These are phyloP conservation scores for Magnusiomyces paraingens DNA, from an alignment of 1,139 yeast species.

Conservation along the genomic window DNA sequence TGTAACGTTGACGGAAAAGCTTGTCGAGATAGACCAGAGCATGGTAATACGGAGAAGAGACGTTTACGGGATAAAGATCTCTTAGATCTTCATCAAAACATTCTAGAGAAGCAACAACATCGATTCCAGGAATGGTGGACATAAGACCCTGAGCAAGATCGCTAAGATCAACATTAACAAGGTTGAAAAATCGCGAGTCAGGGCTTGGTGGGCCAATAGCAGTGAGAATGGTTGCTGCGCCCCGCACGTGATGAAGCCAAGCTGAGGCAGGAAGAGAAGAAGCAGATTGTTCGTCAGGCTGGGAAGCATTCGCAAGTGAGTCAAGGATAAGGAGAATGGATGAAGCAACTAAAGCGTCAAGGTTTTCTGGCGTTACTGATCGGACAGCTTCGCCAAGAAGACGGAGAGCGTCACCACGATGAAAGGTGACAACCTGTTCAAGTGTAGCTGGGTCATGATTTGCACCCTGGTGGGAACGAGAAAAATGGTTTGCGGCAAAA, in stretches of 20 bases:
- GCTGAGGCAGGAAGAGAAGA: constrained; percentile 79
- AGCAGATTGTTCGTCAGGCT: constrained; percentile 41
- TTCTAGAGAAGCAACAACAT: constrained; percentile 41
- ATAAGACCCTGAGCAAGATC: constrained; percentile 40
- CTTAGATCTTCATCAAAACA: constrained; percentile 84
- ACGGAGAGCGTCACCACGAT: constrained; percentile 79
- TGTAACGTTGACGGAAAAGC: constrained; percentile 67
- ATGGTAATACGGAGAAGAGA: constrained; percentile 75
- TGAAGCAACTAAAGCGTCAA: constrained; percentile 89
- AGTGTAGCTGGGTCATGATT: constrained; percentile 21
- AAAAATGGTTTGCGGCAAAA: constrained; percentile 84
- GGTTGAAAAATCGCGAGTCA: constrained; percentile 37
- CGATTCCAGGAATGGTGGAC: constrained; percentile 5
- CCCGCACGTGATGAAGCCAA: constrained; percentile 95
- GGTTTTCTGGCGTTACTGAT: constrained; percentile 73
- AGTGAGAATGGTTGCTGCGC: constrained; percentile 89
- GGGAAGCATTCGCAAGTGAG: constrained; percentile 85
- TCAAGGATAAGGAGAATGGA: constrained; percentile 87
- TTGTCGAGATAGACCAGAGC: constrained; percentile 83
- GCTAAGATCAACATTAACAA: constrained; percentile 60
- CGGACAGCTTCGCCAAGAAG: constrained; percentile 78
- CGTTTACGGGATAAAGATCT: constrained; percentile 79
- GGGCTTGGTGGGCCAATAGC: constrained; percentile 94
- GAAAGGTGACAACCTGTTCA: constrained; percentile 79
- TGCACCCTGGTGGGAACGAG: constrained; percentile 54